Percentiles rank a stretch among this genome's conserved stretches.
These are phyloP conservation scores for Isoetes engelmannii DNA, from an alignment of 83 land plant species.

Conservation along the genomic window DNA sequence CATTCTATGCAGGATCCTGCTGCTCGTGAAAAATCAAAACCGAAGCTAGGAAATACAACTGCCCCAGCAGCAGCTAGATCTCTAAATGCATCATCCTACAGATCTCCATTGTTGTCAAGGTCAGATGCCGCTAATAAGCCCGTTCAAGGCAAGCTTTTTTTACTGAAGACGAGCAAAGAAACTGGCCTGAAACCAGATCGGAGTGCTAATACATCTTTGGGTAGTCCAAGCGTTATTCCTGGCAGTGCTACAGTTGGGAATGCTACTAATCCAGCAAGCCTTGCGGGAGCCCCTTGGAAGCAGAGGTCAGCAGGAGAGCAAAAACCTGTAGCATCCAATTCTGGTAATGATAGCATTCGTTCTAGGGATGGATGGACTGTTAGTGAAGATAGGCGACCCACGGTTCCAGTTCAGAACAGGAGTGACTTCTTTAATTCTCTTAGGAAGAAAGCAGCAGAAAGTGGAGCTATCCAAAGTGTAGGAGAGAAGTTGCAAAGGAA, in stretches of 20 bases:
- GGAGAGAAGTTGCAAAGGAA: no score
- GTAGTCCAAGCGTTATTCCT: background rate
- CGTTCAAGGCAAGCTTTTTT: background rate
- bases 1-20: no score
- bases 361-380: background rate
- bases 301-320: background rate
- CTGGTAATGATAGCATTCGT: background rate
- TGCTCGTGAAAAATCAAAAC: no score
- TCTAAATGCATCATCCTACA: no score
- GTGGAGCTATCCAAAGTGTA: no score
- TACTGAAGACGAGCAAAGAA: background rate
- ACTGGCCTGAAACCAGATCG: background rate
- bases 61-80: no score
- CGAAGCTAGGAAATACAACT: no score
- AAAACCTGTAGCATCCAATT: background rate
- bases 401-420: slow-evolving; percentile 21
- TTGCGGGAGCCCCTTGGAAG: background rate
- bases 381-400: slow-evolving; percentile 20
- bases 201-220: background rate
- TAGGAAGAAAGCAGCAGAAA: slow-evolving; percentile 21
- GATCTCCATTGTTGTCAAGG: background rate
- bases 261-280: background rate
- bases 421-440: slow-evolving; percentile 31
- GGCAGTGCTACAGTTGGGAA: background rate
- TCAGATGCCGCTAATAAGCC: background rate